Evolutionary conservation across 805 yeast species (phyloP), one percentile per base, ranked within the genome.

Genomic region (Pichia eremophila): DNA sequence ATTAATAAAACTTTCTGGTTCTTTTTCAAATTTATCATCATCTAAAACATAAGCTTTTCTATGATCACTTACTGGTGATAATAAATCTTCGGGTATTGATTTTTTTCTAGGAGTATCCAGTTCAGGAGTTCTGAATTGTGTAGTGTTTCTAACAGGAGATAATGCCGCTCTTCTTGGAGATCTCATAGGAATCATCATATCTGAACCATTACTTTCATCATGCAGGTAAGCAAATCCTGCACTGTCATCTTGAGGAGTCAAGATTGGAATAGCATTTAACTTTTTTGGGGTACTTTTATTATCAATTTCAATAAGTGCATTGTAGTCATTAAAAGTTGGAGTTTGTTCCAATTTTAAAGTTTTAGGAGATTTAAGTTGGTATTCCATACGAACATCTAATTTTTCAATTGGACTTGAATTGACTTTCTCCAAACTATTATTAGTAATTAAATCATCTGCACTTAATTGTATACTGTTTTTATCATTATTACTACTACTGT

Each of bases 161-260:
- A 46, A 8, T 4, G 41, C 40, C 12, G 47, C 28, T 44, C 66
- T 53, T 39, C 53, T 56, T 2, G 68, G 68, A 15, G 68, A 64
- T 45, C 67, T 54, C 17, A 60, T 39, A 14, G 68, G 67, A 32
- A 62, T 62, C 5, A 56, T 57, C 17, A 54, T 58, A 19, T 51
- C 56, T 14, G 58, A 53, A n/a, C 47, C 52, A 22, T 40, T 34
- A 11, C 43, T 31, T 9, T 40, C 46, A 8, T 37, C 34, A 29
- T 39, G 39, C 14, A 36, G 11, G n/a, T 35, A 40, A 10, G 40
- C 14, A 6, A 48, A 38, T 34, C n/a, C 17, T 14, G n/a, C 9
- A 15, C 18, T 34, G 12, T 34, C 36, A 34, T 34, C 12, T 8
- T 15, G 10, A 34, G 36, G 36, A 14, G 10, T 12, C 12, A 14